Percentiles rank a stretch among this genome's conserved stretches.
Conservation (phyloP, 768 basidiomycete genomes). For the Tricholoma saponaceum region DNA sequence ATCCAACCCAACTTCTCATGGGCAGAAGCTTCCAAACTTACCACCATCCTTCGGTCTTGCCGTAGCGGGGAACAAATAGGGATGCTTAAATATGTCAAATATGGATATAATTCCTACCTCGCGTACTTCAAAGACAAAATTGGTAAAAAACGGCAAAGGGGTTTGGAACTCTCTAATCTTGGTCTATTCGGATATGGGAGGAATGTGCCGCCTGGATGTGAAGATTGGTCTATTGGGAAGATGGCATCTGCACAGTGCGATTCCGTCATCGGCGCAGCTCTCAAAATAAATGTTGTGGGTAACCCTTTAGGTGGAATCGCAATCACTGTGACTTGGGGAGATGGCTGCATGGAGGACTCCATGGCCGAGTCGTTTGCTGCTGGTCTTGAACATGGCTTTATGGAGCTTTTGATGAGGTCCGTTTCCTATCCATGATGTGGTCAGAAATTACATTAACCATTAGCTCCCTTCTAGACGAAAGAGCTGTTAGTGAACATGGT, state of each 20-base stretch:
- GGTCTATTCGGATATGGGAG: slow-evolving; percentile 23
- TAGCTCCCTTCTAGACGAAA: no score
- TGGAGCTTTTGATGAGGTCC: slow-evolving; percentile 2
- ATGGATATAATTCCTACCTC: slow-evolving; percentile 21
- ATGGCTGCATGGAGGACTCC: slow-evolving; percentile 3
- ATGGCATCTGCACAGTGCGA: slow-evolving; percentile 28
- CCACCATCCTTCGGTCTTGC: slow-evolving; percentile 19
- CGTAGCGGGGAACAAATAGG: slow-evolving; percentile 22
- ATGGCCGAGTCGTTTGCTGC: slow-evolving; percentile 19
- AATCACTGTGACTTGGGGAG: slow-evolving; percentile 23
- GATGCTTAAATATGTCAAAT: slow-evolving; percentile 25
- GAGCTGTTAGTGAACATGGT: no score
- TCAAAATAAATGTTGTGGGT: slow-evolving; percentile 24
- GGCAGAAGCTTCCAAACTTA: slow-evolving; percentile 23
- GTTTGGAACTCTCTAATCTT: slow-evolving; percentile 36
- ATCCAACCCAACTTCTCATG: slow-evolving; percentile 26
- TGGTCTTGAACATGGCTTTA: slow-evolving; percentile 11
- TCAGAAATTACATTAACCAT: no score
- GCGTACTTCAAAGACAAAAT: slow-evolving; percentile 23
- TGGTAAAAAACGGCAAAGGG: slow-evolving; percentile 28
- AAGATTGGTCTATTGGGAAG: slow-evolving; percentile 17
- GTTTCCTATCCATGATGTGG: no score
- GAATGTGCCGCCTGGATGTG: background rate
- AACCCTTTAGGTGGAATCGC: slow-evolving; percentile 21
- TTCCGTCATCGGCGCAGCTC: slow-evolving; percentile 20